phyloP scores from a whole-genome alignment of 2,329 filamentous ascomycete genomes.

The Cytospora schulzeri region DNA sequence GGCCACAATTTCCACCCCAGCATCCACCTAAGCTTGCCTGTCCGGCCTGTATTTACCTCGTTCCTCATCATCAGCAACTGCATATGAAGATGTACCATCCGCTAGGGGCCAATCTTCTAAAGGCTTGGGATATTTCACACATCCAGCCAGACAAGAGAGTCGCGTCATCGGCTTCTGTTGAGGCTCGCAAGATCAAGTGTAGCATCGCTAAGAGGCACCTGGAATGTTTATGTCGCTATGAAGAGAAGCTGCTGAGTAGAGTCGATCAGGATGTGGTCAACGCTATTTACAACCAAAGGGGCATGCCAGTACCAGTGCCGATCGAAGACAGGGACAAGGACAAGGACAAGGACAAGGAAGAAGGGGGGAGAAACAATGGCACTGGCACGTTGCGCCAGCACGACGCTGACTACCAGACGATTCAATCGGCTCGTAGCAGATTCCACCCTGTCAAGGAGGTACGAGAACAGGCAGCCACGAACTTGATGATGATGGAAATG shows the following conservation, averaged over 20 bases:
- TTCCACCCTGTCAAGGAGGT: neutral
- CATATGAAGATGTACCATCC: slow-evolving; percentile 6
- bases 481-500: neutral
- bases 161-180: neutral
- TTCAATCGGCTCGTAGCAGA: neutral
- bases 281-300: neutral
- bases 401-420: neutral
- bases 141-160: slow-evolving; percentile 1
- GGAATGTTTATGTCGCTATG: neutral
- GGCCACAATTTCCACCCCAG: neutral
- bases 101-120: neutral
- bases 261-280: neutral
- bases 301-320: neutral
- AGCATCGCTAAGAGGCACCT: slow-evolving; percentile 5
- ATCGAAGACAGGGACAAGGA: neutral
- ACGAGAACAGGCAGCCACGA: neutral
- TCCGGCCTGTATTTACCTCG: neutral
- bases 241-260: neutral
- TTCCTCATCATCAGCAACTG: no score
- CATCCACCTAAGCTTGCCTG: neutral
- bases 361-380: neutral
- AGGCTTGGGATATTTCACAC: slow-evolving; percentile 2
- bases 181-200: slow-evolving; percentile 8
- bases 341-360: neutral
- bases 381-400: neutral